These are phyloP conservation scores for Byssoonygena ceratinophila DNA, from an alignment of 2,329 filamentous ascomycete species.

Conservation along the genomic window DNA sequence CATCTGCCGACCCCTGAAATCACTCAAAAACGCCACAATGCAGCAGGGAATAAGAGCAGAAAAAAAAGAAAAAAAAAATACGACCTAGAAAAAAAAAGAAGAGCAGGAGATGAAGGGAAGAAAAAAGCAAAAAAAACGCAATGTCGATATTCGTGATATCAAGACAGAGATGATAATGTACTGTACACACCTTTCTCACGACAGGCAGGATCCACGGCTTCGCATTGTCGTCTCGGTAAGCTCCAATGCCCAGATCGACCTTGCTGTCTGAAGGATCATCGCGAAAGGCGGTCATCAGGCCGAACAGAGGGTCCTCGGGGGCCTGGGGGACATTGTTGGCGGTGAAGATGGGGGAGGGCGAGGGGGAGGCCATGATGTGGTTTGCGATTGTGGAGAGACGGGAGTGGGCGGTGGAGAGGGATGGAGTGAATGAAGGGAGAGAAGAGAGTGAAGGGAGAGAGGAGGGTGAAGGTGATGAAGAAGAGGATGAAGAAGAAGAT, in stretches of 20 bases:
- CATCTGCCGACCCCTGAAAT: background rate
- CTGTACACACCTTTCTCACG: slow-evolving; percentile 71
- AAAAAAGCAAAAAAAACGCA: slow-evolving; percentile 5
- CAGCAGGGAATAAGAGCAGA: background rate
- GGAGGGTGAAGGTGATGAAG: background rate
- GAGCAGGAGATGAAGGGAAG: background rate
- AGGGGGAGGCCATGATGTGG: slow-evolving; percentile 22
- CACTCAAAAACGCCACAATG: background rate
- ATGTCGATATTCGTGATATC: too few species aligned
- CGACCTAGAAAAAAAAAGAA: background rate
- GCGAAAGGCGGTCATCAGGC: slow-evolving; percentile 76
- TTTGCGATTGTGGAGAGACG: slow-evolving; percentile 16
- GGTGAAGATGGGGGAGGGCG: slow-evolving; percentile 55
- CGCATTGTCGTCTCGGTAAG: slow-evolving; percentile 86
- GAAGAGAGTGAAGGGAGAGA: slow-evolving; percentile 3
- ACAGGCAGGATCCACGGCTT: slow-evolving; percentile 97
- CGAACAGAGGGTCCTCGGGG: slow-evolving; percentile 90
- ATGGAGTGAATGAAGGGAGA: background rate
- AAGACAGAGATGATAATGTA: too few species aligned
- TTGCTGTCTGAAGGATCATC: slow-evolving; percentile 68
- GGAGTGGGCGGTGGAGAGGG: slow-evolving; percentile 11
- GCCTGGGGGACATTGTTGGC: slow-evolving; percentile 72
- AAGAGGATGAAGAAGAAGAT: background rate
- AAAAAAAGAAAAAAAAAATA: background rate
- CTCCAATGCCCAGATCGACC: slow-evolving; percentile 89